phyloP scores from a whole-genome alignment of 106 monocot species.

The Phalaenopsis aphrodite region DNA sequence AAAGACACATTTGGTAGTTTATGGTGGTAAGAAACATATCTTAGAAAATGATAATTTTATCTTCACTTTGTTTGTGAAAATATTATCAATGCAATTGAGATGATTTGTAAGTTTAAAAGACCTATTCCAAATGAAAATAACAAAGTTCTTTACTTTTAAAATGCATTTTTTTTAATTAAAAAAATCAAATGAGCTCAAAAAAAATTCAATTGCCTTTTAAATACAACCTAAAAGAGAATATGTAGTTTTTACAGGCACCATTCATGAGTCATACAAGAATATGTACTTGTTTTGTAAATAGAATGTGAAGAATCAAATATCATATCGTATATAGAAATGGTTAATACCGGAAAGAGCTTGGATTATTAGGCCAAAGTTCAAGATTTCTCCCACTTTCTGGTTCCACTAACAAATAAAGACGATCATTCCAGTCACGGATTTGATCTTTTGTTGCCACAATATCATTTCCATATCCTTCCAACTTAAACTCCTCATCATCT shows the following conservation, averaged over 20 bases:
- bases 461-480: conserved; percentile 62
- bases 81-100: too few relatives aligned
- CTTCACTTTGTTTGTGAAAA: neutral
- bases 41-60: neutral
- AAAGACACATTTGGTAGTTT: too few relatives aligned
- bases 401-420: conserved; percentile 43
- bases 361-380: conserved; percentile 39
- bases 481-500: conserved; percentile 21
- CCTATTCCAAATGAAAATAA: neutral
- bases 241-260: neutral
- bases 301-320: neutral
- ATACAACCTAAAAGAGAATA: neutral
- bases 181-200: neutral
- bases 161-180: neutral
- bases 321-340: neutral
- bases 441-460: conserved; percentile 26
- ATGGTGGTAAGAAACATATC: too few relatives aligned
- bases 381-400: conserved; percentile 45
- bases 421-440: conserved; percentile 49
- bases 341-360: conserved; percentile 43
- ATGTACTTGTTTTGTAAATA: neutral
- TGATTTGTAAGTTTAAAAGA: too few relatives aligned
- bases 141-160: neutral
- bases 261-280: neutral
- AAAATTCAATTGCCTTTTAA: neutral